Evolutionary conservation across 2,329 filamentous ascomycete species (phyloP).

Genomic region (Corynespora cassiicola): DNA sequence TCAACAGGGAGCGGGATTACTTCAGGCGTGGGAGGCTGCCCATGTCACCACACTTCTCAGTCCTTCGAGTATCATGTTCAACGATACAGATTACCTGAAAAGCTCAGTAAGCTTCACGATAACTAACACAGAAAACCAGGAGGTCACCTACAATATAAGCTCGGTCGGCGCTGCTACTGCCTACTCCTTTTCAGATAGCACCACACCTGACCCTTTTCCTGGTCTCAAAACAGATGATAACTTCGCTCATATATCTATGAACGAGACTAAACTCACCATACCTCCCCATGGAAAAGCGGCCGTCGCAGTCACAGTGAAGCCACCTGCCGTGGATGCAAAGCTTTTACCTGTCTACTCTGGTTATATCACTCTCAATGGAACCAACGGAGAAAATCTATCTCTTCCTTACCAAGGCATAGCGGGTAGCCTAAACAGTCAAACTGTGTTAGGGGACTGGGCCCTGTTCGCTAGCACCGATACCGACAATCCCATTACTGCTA

Average conservation of each 20-base stretch:
- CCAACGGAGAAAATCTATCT: conserved; percentile 9
- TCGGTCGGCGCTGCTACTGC: conserved; percentile 10
- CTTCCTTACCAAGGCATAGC: conserved; percentile 15
- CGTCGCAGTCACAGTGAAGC: conserved; percentile 16
- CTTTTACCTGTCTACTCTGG: conserved; percentile 18
- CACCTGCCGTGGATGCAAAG: conserved; percentile 15
- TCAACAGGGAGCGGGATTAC: conserved; percentile 20
- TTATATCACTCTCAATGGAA: conserved; percentile 11
- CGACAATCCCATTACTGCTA: too few species aligned
- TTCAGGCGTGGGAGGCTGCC: conserved; percentile 18
- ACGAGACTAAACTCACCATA: conserved; percentile 22
- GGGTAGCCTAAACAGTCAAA: conserved; percentile 8
- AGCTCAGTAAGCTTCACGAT: conserved; percentile 22
- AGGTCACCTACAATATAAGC: conserved; percentile 9
- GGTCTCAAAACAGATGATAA: conserved; percentile 19
- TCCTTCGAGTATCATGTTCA: conserved; percentile 15
- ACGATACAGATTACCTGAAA: conserved; percentile 24
- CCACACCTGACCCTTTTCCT: conserved; percentile 19
- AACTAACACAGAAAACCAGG: conserved; percentile 11
- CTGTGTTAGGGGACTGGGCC: too few species aligned
- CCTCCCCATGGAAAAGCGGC: conserved; percentile 15
- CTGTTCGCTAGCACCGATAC: too few species aligned
- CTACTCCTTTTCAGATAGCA: too few species aligned
- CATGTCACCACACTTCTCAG: conserved; percentile 11
- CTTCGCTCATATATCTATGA: too few species aligned